Base-by-base conservation (phyloP, 2,329 filamentous ascomycete species). In the Myriosclerotinia curreyana region DNA sequence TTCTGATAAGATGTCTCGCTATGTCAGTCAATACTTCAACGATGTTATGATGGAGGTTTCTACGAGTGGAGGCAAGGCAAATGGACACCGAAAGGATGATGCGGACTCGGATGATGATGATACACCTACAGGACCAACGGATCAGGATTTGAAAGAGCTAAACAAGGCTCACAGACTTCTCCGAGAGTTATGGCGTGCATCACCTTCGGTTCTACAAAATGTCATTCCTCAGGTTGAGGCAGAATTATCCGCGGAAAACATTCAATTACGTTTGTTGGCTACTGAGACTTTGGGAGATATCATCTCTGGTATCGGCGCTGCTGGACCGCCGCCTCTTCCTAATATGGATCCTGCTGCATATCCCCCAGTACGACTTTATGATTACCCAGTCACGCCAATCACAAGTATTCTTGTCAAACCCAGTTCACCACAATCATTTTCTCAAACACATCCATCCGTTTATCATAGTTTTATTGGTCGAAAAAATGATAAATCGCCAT, bases 221-320 rank as follows among this genome's bases (percentile, higher is more conserved):
- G 94, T 99, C 15, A 88, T 99, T 60, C 93, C 93, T 5, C 93
- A 97, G 75, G 81, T 99, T 48, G 94, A 98, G 74, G 90, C 92
- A 42, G 95, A 99, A 78, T 80, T 99, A 60, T 90, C 89, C 4
- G 92, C 93, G 0, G 95, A 99, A 74, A 96, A 96, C 66, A 82
- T 93, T 3, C 87, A 95, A 70, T 80, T 99, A 63, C 90, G 95
- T 61, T 83, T 91, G 65, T 83, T 99, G 64, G 94, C 94, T 2
- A 96, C 94, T 0, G 92, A 98, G 76, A 96, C 95, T 0, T 85
- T 99, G 48, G 95, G 96, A 61, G 94, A 98, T 74, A 93, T 99
- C 81, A 89, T 96, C 34, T 89, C 94, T 49, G 94, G 94, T 7
- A 96, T 98, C 74, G 94, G 94, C 58, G 91, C 94, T 66, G 92